Base-by-base conservation (phyloP, 371 early-diverging fungal genomes). In the Apophysomyces variabilis region DNA sequence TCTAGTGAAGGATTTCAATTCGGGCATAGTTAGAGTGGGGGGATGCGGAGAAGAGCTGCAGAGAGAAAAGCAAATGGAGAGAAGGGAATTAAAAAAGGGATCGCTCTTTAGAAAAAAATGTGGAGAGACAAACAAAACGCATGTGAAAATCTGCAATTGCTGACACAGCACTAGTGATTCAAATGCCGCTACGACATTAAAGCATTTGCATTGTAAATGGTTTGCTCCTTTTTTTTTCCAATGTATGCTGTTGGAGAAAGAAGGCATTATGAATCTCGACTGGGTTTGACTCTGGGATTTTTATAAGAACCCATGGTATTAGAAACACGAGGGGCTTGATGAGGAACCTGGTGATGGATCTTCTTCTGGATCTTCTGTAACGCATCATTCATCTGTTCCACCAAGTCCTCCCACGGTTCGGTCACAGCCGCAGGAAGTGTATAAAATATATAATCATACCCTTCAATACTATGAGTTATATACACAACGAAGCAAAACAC, bases 1-100 rank as follows among this genome's bases (percentile, higher is more conserved):
- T 65, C 85, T 82, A 4, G 93, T 88, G 65, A 68, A 85, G n/a
- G 63, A 56, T 50, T 78, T 77, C n/a, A 77, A 58, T 64, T 70
- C 76, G 37, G 80, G 68, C 80, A 80, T 79, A 26, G 6, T 69
- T 44, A 58, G 43, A 61, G 46, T 58, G 58, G 54, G 54, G 50
- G 47, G 5, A 56, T 58, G 57, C 35, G 37, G 37, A 57, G 47
- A 56, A 61, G 16, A 50, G 35, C 35, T 62, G 57, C 57, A 57
- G 41, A 56, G 32, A 64, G n/a, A 7, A 12, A 16, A 21, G 21
- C 9, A 50, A 8, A 9, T 26, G 32, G 35, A 56, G 32, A 64
- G n/a, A 7, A 12, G 13, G 16, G 21, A 18, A 50, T 4, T 21
- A 8, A 41, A 41, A 41, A 41, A 41, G 8, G 41, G 13, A 41